These are phyloP conservation scores for Peniophora sp. DNA, from an alignment of 1,284 basidiomycete species.

Conservation along the genomic window DNA sequence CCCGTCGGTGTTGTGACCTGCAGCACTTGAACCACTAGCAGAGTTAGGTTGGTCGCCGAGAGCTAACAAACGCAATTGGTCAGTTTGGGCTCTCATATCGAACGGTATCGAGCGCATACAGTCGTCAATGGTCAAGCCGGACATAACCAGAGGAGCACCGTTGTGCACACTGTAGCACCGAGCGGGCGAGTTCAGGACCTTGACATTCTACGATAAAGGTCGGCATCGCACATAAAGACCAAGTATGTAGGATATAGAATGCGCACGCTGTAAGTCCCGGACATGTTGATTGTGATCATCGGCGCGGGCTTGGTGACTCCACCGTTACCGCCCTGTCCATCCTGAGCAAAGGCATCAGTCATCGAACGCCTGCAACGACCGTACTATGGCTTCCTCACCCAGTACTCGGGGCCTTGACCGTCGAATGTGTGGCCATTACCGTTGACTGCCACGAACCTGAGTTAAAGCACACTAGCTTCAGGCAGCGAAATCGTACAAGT, in stretches of 20 bases:
- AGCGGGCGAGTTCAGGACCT: slow-evolving; percentile 30
- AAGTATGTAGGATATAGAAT: background rate
- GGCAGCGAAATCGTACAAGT: slow-evolving; percentile 12
- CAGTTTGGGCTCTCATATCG: background rate
- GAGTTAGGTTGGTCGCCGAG: slow-evolving; percentile 33
- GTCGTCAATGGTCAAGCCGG: slow-evolving; percentile 27
- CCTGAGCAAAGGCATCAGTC: slow-evolving; percentile 14
- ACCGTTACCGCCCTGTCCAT: slow-evolving; percentile 29
- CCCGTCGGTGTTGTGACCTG: slow-evolving; percentile 42
- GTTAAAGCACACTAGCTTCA: background rate
- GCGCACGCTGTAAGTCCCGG: slow-evolving; percentile 37
- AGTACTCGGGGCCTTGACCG: slow-evolving; percentile 31
- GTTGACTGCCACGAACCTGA: slow-evolving; percentile 21
- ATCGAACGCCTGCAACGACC: no score
- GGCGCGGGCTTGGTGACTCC: slow-evolving; percentile 31
- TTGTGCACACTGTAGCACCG: slow-evolving; percentile 26
- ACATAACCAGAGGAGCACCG: slow-evolving; percentile 21
- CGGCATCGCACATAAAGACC: background rate
- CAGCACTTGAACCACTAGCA: slow-evolving; percentile 29
- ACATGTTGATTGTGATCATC: slow-evolving; percentile 41
- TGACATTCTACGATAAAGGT: slow-evolving; percentile 20
- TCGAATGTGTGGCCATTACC: slow-evolving; percentile 33
- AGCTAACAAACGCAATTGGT: slow-evolving; percentile 13
- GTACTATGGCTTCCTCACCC: no score
- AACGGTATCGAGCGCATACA: slow-evolving; percentile 17